Percentiles rank a stretch among this genome's conserved stretches.
Conservation (phyloP, 805 yeast species). For the Candida mattraensis region DNA sequence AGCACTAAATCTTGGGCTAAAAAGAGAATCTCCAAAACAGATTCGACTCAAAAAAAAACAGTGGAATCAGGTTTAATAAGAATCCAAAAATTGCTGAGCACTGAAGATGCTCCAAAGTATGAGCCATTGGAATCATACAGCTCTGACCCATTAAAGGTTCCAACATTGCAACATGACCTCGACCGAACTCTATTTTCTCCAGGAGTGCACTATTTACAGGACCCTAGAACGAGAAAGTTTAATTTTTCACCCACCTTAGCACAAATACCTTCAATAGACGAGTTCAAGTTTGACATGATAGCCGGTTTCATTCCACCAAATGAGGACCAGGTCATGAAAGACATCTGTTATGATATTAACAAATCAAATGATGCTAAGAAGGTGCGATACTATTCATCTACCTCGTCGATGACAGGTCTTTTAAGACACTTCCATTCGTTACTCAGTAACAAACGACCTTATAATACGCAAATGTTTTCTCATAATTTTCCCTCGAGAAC, state of each 20-base stretch:
- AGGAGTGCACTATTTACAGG: constrained; percentile 74
- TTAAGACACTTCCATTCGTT: constrained; percentile 74
- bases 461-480: constrained; percentile 46
- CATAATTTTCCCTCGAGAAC: constrained; percentile 40
- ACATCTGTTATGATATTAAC: constrained; percentile 42
- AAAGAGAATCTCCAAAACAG: too few species aligned
- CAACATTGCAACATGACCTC: constrained; percentile 63
- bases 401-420: constrained; percentile 82
- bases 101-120: constrained; percentile 17
- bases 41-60: too few species aligned
- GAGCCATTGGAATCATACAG: constrained; percentile 19
- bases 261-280: constrained; percentile 58
- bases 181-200: constrained; percentile 78
- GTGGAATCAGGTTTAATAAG: too few species aligned
- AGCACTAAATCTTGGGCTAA: too few species aligned
- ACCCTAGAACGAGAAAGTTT: constrained; percentile 71
- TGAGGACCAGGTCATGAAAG: constrained; percentile 53
- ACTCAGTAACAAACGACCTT: constrained; percentile 59
- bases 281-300: constrained; percentile 62
- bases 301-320: constrained; percentile 63
- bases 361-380: constrained; percentile 3
- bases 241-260: constrained; percentile 66
- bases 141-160: constrained; percentile 35
- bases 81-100: too few species aligned
- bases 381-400: constrained; percentile 66